These are phyloP conservation scores for Colletotrichum sansevieriae DNA, from an alignment of 2,329 filamentous ascomycete genomes.

Conservation along the genomic window DNA sequence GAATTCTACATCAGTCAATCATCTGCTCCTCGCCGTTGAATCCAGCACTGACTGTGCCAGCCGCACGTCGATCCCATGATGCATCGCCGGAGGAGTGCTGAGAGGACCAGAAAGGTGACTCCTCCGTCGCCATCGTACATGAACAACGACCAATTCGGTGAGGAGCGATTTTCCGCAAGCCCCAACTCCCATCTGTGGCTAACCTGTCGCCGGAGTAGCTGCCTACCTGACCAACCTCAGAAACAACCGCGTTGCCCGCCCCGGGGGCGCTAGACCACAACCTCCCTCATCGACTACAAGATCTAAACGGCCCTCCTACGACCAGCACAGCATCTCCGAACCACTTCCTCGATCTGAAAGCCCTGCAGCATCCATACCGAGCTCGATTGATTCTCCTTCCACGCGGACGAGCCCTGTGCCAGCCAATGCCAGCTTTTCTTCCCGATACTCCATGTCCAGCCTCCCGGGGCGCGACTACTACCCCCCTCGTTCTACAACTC, in stretches of 20 bases:
- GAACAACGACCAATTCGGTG: constrained; percentile 77
- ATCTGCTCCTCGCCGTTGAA: neutral
- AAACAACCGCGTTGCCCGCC: constrained; percentile 74
- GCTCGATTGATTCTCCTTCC: constrained; percentile 42
- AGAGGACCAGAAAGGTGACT: constrained; percentile 66
- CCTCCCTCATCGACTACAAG: constrained; percentile 54
- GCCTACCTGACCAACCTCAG: constrained; percentile 69
- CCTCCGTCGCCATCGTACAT: constrained; percentile 74
- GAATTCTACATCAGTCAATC: neutral
- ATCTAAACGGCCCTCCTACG: constrained; percentile 50
- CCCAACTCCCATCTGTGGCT: constrained; percentile 18
- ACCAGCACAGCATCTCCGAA: constrained; percentile 45
- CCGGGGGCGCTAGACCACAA: constrained; percentile 78
- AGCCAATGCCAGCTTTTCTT: constrained; percentile 57
- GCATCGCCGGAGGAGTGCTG: constrained; percentile 48
- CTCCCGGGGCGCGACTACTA: constrained; percentile 65
- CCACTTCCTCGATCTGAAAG: constrained; percentile 28
- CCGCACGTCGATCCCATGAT: constrained; percentile 15
- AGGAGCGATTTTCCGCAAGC: constrained; percentile 44
- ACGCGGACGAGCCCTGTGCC: constrained; percentile 10
- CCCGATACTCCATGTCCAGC: constrained; percentile 63
- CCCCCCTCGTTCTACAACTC: constrained; percentile 56
- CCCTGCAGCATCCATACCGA: constrained; percentile 13
- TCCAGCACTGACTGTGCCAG: neutral
- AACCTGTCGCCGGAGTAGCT: constrained; percentile 24